These are phyloP conservation scores for Paspalum vaginatum DNA, from an alignment of 176 grass and related monocot genomes.

Conservation along the genomic window DNA sequence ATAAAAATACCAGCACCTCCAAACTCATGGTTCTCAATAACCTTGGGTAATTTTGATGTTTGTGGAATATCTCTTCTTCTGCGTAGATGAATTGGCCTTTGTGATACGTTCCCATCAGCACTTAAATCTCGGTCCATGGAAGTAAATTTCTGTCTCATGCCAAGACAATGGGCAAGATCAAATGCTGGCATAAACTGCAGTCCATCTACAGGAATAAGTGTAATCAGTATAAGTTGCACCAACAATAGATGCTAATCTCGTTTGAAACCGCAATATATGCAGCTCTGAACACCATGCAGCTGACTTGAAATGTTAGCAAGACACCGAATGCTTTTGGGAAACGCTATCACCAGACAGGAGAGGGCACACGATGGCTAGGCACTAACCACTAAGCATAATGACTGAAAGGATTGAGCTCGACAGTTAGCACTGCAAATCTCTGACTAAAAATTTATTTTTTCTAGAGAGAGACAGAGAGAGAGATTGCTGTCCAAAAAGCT, in stretches of 20 bases:
- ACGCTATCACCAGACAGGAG: conserved; percentile 2
- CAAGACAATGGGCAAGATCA: conserved; percentile 62
- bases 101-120: conserved; percentile 60
- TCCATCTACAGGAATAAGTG: conserved; percentile 52
- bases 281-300: conserved; percentile 19
- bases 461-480: neutral
- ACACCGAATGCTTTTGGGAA: conserved; percentile 14
- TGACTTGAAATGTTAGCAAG: conserved; percentile 41
- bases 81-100: conserved; percentile 48
- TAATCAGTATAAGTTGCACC: conserved; percentile 27
- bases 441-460: conserved; percentile 3
- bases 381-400: neutral
- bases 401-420: conserved; percentile 15
- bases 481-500: conserved; percentile 17
- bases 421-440: conserved; percentile 34
- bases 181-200: conserved; percentile 59
- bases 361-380: conserved; percentile 10
- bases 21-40: conserved; percentile 66
- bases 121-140: conserved; percentile 51
- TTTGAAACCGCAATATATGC: conserved; percentile 27
- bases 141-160: conserved; percentile 64
- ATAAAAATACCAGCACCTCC: conserved; percentile 53
- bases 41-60: conserved; percentile 57
- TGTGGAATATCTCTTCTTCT: conserved; percentile 73
- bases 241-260: conserved; percentile 12